These are phyloP conservation scores for Mycena pura DNA, from an alignment of 768 basidiomycete genomes.

Conservation along the genomic window DNA sequence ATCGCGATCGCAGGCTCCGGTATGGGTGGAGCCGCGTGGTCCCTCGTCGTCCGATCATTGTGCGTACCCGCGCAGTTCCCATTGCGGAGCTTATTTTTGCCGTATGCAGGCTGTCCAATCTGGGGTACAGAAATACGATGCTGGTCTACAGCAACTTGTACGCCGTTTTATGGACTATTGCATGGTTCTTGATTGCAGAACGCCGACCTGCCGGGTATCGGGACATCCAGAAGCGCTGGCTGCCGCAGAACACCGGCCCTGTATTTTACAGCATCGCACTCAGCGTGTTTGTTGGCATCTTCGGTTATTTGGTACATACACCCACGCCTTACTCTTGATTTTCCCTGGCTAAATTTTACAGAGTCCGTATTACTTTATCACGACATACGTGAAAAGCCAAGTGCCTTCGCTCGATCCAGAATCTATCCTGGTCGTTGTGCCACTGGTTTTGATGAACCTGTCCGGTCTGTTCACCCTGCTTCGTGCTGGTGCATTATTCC, in stretches of 20 bases:
- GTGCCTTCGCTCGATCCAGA: conserved; percentile 25
- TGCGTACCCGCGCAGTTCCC: conserved; percentile 12
- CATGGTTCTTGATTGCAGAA: conserved; percentile 40
- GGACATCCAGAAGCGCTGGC: conserved; percentile 29
- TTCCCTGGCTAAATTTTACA: not conserved
- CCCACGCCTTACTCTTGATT: not conserved
- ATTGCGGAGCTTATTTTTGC: no score
- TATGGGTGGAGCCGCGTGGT: conserved; percentile 36
- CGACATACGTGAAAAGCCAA: conserved; percentile 27
- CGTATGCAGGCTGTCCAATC: conserved; percentile 33
- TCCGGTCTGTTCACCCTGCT: conserved; percentile 22
- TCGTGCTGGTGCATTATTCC: not conserved
- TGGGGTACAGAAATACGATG: conserved; percentile 41
- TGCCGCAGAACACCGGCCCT: conserved; percentile 27
- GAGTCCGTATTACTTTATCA: conserved; percentile 32
- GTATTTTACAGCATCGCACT: conserved; percentile 41
- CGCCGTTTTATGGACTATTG: conserved; percentile 31
- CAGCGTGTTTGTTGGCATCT: conserved; percentile 38
- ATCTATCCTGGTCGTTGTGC: conserved; percentile 30
- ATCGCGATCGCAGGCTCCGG: conserved; percentile 41
- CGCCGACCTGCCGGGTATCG: conserved; percentile 24
- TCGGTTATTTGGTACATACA: conserved; percentile 29
- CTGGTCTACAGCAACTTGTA: conserved; percentile 38
- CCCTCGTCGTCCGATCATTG: conserved; percentile 30
- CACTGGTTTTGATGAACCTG: conserved; percentile 33